These are phyloP conservation scores for Grigorovia yakushimaensis DNA, from an alignment of 805 yeast species.

Conservation along the genomic window DNA sequence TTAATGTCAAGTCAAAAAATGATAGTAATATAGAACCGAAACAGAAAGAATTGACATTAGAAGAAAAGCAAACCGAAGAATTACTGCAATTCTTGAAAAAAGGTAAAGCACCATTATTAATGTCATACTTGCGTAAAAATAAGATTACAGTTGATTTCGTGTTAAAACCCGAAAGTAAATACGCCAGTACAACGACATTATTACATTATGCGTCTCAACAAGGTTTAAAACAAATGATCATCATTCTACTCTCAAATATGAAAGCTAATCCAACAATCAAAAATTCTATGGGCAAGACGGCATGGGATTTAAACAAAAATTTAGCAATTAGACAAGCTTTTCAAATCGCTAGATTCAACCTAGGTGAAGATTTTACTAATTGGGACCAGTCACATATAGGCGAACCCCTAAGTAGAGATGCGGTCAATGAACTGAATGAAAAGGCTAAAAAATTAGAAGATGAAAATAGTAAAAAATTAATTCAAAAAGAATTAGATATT, in stretches of 20 bases:
- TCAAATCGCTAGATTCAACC: conserved; percentile 52
- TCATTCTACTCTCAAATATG: conserved; percentile 46
- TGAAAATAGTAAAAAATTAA: conserved; percentile 30
- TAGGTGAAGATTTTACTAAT: conserved; percentile 63
- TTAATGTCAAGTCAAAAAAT: conserved; percentile 4
- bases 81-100: conserved; percentile 52
- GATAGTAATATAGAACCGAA: conserved; percentile 2
- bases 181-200: conserved; percentile 54
- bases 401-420: conserved; percentile 45
- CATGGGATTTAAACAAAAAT: conserved; percentile 56
- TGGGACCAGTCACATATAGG: conserved; percentile 67
- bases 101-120: conserved; percentile 66
- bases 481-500: conserved; percentile 18
- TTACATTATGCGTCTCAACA: conserved; percentile 69
- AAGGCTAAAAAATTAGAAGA: conserved; percentile 32
- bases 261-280: conserved; percentile 59
- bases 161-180: conserved; percentile 47
- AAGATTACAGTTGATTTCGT: conserved; percentile 42
- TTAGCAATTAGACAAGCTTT: conserved; percentile 43
- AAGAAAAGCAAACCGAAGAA: conserved; percentile 48
- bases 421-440: conserved; percentile 37
- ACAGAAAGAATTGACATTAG: conserved; percentile 19
- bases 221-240: conserved; percentile 57
- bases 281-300: conserved; percentile 48
- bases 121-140: conserved; percentile 51